Conservation (phyloP, 2,329 filamentous ascomycete species). For the Thielaviopsis euricoi region DNA sequence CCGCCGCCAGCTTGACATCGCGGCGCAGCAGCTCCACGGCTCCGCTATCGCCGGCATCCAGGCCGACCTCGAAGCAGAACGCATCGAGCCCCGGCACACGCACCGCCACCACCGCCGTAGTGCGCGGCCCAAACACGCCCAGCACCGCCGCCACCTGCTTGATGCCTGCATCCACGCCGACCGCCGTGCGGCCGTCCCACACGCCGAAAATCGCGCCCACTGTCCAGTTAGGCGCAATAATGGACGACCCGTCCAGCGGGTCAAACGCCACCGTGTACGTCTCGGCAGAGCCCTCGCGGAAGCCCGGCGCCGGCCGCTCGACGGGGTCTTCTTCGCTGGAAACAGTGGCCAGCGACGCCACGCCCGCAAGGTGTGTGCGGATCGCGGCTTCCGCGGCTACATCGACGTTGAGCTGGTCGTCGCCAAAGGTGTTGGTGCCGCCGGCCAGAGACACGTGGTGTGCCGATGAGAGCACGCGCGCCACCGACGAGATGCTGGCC, state of each 20-base stretch:
- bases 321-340: constrained; percentile 46
- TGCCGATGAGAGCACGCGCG: constrained; percentile 25
- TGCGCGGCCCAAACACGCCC: constrained; percentile 38
- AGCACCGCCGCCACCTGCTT: constrained; percentile 33
- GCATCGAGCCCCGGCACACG: constrained; percentile 24
- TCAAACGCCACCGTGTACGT: constrained; percentile 45
- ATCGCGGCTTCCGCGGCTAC: constrained; percentile 33
- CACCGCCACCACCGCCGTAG: constrained; percentile 37
- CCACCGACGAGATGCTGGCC: constrained; percentile 27
- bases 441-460: constrained; percentile 25
- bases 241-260: constrained; percentile 45
- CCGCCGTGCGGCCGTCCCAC: constrained; percentile 33
- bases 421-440: constrained; percentile 37
- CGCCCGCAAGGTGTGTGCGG: constrained; percentile 22
- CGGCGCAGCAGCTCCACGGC: constrained; percentile 24
- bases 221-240: constrained; percentile 40
- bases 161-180: constrained; percentile 20
- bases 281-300: constrained; percentile 18
- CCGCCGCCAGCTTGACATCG: constrained; percentile 21
- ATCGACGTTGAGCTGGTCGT: constrained; percentile 43
- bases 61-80: constrained; percentile 35
- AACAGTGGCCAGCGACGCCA: constrained; percentile 30
- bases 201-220: constrained; percentile 44
- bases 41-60: constrained; percentile 17
- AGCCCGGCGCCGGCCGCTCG: constrained; percentile 21